Evolutionary conservation across 805 yeast genomes (phyloP).

Genomic region (Starmerella davenportii): DNA sequence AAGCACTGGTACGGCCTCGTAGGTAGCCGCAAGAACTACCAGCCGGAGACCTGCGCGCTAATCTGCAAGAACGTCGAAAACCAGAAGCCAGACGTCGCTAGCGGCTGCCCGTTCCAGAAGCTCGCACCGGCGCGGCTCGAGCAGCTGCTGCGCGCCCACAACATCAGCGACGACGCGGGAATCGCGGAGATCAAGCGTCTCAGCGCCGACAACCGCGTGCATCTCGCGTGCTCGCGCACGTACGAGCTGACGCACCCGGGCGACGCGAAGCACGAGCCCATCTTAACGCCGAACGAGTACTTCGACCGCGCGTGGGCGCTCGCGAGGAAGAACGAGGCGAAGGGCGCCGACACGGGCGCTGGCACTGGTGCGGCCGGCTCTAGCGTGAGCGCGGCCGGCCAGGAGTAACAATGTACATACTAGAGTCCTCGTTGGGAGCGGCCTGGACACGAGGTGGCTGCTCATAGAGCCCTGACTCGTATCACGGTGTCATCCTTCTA

Average conservation of each 20-base stretch:
- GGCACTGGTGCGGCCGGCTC: too few relatives aligned
- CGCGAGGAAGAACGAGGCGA: background rate
- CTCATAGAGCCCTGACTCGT: too few relatives aligned
- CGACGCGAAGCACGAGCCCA: slow-evolving; percentile 30
- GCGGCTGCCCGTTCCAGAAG: slow-evolving; percentile 89
- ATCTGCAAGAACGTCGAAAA: slow-evolving; percentile 48
- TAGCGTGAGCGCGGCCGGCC: too few relatives aligned
- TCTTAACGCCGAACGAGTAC: slow-evolving; percentile 76
- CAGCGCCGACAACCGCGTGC: slow-evolving; percentile 51
- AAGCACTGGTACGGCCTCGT: slow-evolving; percentile 83
- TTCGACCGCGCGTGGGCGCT: slow-evolving; percentile 25
- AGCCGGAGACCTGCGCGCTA: slow-evolving; percentile 69
- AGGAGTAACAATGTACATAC: too few relatives aligned
- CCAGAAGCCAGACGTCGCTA: slow-evolving; percentile 30
- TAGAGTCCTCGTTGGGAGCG: too few relatives aligned
- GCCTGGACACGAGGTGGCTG: too few relatives aligned
- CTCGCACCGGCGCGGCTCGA: slow-evolving; percentile 46
- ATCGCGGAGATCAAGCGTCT: slow-evolving; percentile 48
- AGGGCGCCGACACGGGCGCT: background rate
- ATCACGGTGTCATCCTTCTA: too few relatives aligned
- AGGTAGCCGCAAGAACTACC: slow-evolving; percentile 72
- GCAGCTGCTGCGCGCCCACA: slow-evolving; percentile 40
- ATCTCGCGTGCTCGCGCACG: slow-evolving; percentile 76
- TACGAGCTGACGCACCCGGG: slow-evolving; percentile 47
- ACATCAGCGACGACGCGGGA: slow-evolving; percentile 38